Base-by-base conservation (phyloP, 495 filamentous ascomycete species). In the Pyrenula aspistea region DNA sequence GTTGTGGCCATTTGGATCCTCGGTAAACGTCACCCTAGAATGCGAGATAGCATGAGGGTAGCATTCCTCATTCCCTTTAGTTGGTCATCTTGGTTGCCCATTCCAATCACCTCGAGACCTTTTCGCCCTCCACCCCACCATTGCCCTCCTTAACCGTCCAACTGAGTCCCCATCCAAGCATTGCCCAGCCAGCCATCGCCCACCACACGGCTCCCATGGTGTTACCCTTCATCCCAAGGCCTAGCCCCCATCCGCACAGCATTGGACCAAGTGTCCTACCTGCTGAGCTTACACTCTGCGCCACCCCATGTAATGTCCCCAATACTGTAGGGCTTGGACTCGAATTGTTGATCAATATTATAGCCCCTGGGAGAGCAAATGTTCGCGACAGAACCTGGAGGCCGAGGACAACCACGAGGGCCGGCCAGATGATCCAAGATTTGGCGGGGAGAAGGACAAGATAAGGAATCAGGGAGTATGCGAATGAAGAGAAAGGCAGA, bases 141-240 rank as follows among this genome's bases (percentile, higher is more conserved):
- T 67, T 71, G 0, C 81, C 82, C 55, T 85, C 82, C 52, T 70
- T 68, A 20, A 85, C 73, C 54, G 67, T 71, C 73, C 72, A 72
- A 11, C 77, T 67, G 24, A 77, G 72, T 53, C 77, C 59, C 63
- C 73, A 74, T 0, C 82, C 83, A 2, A 77, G 36, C 2, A 75
- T 55, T 0, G 82, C 72, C 49, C 83, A 72, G 49, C 68, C 68
- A 57, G 73, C 81, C 58, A 85, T 59, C 12, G 59, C 69, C 87
- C 87, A 91, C 83, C 85, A 91, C 19, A 85, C 81, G 11, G 76
- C 65, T 0, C 87, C 87, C 2, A 90, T 75, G 10, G 85, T 69
- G 0, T 86, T 85, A n/a, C 77, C 67, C 23, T 80, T 71, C 19
- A 90, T 65, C 0, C 87, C 87, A 11, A 77, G 48, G 0, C 85